Evolutionary conservation across 2,329 filamentous ascomycete species (phyloP).

Genomic region (Cercospora zeina): DNA sequence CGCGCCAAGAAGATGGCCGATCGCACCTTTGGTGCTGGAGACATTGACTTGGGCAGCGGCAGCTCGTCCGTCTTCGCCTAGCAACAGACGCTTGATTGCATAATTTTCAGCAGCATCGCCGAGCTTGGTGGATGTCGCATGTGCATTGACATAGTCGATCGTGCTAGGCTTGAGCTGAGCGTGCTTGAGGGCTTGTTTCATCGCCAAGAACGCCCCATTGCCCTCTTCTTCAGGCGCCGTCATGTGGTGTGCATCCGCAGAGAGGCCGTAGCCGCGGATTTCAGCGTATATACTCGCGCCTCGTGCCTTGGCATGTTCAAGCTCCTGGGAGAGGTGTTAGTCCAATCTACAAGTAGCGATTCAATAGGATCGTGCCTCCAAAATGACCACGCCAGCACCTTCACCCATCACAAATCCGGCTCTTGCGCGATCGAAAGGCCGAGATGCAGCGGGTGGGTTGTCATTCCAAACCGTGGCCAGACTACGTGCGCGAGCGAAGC

Average conservation of each 20-base stretch:
- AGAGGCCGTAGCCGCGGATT: constrained; percentile 83
- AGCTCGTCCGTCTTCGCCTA: constrained; percentile 67
- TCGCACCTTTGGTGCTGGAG: constrained; percentile 90
- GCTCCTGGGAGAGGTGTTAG: constrained; percentile 54
- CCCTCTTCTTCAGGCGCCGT: constrained; percentile 85
- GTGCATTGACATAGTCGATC: constrained; percentile 92
- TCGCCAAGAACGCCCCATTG: constrained; percentile 75
- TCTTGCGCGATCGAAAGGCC: constrained; percentile 80
- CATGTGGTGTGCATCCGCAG: constrained; percentile 89
- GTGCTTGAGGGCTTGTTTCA: constrained; percentile 77
- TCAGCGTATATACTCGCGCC: constrained; percentile 86
- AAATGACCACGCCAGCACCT: constrained; percentile 80
- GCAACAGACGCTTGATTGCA: constrained; percentile 76
- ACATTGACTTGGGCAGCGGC: constrained; percentile 69
- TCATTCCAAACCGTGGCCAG: constrained; percentile 80
- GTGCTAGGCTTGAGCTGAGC: constrained; percentile 66
- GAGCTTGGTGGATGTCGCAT: constrained; percentile 83
- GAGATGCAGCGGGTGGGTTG: constrained; percentile 67
- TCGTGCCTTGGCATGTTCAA: constrained; percentile 79
- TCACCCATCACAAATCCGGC: constrained; percentile 91
- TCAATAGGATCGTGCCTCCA: constrained; percentile 61
- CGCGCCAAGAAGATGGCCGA: constrained; percentile 88
- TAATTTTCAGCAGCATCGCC: constrained; percentile 86
- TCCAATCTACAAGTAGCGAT: background rate
- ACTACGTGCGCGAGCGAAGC: constrained; percentile 84